A percentile compares a stretch with the other conserved stretches of the same genome.
These are phyloP conservation scores for Blepharisma japonicum DNA, from an alignment of 73 alveolate species.

Conservation along the genomic window DNA sequence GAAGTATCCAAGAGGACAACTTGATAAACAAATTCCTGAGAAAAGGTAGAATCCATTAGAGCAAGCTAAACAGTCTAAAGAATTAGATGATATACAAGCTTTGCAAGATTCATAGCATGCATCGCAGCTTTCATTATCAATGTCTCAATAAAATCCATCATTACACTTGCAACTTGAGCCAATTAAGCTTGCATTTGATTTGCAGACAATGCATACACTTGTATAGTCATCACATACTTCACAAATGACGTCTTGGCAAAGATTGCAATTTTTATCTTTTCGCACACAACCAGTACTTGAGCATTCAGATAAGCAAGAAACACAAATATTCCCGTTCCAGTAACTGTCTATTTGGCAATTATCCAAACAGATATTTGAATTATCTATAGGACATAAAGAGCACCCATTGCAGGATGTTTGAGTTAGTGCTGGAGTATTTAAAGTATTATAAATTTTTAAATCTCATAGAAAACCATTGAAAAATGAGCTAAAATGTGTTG, in stretches of 20 bases:
- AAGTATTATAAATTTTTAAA: neutral
- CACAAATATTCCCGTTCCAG: neutral
- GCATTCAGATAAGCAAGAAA: neutral
- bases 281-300: constrained; percentile 3
- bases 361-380: neutral
- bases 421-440: neutral
- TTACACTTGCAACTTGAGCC: neutral
- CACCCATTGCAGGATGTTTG: neutral
- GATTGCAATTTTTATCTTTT: constrained; percentile 12
- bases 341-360: neutral
- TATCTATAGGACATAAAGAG: neutral
- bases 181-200: neutral
- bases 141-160: neutral
- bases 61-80: neutral
- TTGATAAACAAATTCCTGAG: neutral
- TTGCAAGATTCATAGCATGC: neutral
- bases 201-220: neutral
- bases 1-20: neutral
- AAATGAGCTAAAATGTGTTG: neutral
- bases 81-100: neutral
- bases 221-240: neutral
- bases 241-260: neutral
- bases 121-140: neutral
- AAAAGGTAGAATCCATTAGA: neutral
- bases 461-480: neutral